These are phyloP conservation scores for Hagleromyces aurorensis DNA, from an alignment of 805 yeast species.

Conservation along the genomic window DNA sequence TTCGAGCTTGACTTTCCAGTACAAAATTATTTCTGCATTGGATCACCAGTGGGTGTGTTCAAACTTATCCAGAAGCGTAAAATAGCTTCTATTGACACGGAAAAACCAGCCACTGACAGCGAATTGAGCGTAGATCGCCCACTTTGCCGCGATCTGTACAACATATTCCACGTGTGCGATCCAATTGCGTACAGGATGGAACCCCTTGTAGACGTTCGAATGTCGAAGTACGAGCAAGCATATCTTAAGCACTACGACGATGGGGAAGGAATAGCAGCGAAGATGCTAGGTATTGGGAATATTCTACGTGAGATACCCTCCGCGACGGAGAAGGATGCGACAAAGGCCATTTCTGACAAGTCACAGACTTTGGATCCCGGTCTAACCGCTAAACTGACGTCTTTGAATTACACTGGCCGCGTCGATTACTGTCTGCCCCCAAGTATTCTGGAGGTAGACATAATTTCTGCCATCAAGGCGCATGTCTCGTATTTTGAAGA, in stretches of 20 bases:
- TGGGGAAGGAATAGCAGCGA: constrained; percentile 24
- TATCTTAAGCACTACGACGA: constrained; percentile 23
- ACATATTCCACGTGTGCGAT: constrained; percentile 84
- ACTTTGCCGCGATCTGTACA: constrained; percentile 59
- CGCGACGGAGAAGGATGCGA: constrained; percentile 1
- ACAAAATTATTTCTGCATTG: constrained; percentile 69
- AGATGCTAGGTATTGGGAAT: constrained; percentile 22
- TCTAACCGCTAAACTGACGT: constrained; percentile 33
- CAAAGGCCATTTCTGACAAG: constrained; percentile 8
- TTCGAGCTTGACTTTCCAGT: constrained; percentile 57
- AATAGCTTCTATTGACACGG: constrained; percentile 37
- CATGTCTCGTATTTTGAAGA: constrained; percentile 88
- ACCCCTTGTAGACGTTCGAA: constrained; percentile 49
- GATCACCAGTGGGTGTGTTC: constrained; percentile 87
- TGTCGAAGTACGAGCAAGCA: constrained; percentile 21
- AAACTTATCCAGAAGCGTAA: constrained; percentile 60
- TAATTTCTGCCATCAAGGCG: constrained; percentile 76
- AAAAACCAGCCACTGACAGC: constrained; percentile 8
- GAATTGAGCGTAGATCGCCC: constrained; percentile 36
- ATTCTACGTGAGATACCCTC: constrained; percentile 16
- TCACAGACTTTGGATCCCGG: constrained; percentile 24
- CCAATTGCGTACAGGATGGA: constrained; percentile 88
- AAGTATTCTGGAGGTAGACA: constrained; percentile 70
- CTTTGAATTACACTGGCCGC: constrained; percentile 64
- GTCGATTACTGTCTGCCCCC: constrained; percentile 75